A percentile compares a stretch with the other conserved stretches of the same genome.
Evolutionary conservation across 2,329 filamentous ascomycete genomes (phyloP).

Genomic region (Hypomyces perniciosus): DNA sequence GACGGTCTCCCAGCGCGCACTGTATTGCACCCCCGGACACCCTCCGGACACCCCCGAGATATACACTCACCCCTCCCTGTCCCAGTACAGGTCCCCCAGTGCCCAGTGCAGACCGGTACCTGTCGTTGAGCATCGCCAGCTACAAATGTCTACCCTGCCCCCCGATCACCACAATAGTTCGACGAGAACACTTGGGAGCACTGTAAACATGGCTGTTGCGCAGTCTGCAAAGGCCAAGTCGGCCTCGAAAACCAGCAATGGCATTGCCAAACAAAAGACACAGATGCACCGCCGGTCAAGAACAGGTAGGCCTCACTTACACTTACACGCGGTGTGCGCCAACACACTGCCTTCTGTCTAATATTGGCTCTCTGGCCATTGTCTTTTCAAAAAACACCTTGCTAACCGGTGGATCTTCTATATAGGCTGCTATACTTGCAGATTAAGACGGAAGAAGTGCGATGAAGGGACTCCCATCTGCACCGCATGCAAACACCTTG

Average conservation of each 20-base stretch:
- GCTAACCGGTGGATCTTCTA: neutral
- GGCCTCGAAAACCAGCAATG: slow-evolving; percentile 47
- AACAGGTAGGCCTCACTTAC: slow-evolving; percentile 64
- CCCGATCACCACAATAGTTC: slow-evolving; percentile 50
- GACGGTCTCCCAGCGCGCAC: neutral
- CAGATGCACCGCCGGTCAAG: slow-evolving; percentile 93
- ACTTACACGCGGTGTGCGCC: neutral
- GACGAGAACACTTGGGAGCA: slow-evolving; percentile 39
- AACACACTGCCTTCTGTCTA: too few species aligned
- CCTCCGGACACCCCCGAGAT: slow-evolving; percentile 17
- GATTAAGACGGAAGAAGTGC: slow-evolving; percentile 63
- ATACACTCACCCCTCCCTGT: too few species aligned
- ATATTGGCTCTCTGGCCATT: too few species aligned
- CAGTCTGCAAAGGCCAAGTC: slow-evolving; percentile 54
- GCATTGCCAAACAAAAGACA: slow-evolving; percentile 59
- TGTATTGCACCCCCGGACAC: slow-evolving; percentile 7
- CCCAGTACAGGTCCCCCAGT: slow-evolving; percentile 13
- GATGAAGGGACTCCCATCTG: slow-evolving; percentile 58
- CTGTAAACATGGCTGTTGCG: slow-evolving; percentile 57
- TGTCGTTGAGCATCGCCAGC: slow-evolving; percentile 24
- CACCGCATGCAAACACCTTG: slow-evolving; percentile 66
- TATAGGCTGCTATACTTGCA: slow-evolving; percentile 62
- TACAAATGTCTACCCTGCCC: slow-evolving; percentile 61
- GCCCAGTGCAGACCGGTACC: slow-evolving; percentile 18
- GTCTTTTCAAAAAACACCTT: neutral